These are phyloP conservation scores for Agapanthus africanus DNA, from an alignment of 106 monocot genomes.

Conservation along the genomic window DNA sequence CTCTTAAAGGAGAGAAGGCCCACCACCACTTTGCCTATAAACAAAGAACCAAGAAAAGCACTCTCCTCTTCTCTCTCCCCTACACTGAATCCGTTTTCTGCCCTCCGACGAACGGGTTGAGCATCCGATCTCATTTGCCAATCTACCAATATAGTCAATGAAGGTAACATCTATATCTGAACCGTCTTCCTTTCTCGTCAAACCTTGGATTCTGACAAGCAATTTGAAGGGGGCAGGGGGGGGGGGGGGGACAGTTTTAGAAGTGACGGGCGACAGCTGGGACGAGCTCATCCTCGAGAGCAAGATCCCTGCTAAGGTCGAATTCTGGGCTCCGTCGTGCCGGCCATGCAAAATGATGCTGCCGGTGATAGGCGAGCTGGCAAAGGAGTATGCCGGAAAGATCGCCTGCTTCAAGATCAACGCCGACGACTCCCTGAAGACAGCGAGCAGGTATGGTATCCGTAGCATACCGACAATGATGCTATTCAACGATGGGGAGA, in stretches of 20 bases:
- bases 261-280: slow-evolving; percentile 37
- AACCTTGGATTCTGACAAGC: not conserved
- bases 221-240: too few relatives aligned
- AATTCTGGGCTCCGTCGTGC: slow-evolving; percentile 77
- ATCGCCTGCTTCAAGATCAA: slow-evolving; percentile 53
- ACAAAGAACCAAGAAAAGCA: slow-evolving; percentile 2
- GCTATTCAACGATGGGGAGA: slow-evolving; percentile 57
- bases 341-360: slow-evolving; percentile 59
- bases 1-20: slow-evolving; percentile 16
- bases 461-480: slow-evolving; percentile 66
- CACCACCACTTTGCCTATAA: slow-evolving; percentile 15
- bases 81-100: not conserved
- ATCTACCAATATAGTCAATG: slow-evolving; percentile 37
- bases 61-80: not conserved
- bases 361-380: slow-evolving; percentile 48
- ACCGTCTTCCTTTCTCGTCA: not conserved
- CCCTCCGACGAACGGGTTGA: not conserved
- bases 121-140: slow-evolving; percentile 19
- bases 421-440: slow-evolving; percentile 53
- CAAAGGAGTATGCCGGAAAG: slow-evolving; percentile 50
- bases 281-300: slow-evolving; percentile 18
- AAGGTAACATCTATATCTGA: slow-evolving; percentile 26
- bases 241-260: slow-evolving; percentile 1
- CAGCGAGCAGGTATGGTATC: slow-evolving; percentile 44
- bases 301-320: slow-evolving; percentile 38